Evolutionary conservation across 176 grass and related monocot species (phyloP), one percentile per base, ranked within the genome.

Genomic region (Carex parvula): DNA sequence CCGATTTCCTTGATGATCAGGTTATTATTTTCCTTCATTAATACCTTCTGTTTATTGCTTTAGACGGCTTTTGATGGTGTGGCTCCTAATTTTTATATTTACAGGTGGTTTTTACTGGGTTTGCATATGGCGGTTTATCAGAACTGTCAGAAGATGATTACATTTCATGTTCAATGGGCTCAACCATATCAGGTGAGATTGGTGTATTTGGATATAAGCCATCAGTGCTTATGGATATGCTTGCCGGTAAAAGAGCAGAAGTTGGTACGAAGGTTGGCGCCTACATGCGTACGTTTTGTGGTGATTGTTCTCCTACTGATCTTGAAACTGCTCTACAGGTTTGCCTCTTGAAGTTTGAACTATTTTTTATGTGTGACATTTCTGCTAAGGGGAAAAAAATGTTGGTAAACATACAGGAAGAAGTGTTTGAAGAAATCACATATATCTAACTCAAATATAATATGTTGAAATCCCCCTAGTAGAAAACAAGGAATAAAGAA

Each of bases 1-100:
- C 93, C n/a, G 96, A 99, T 65, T 99, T 99, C 86, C 96, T 99
- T 89, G 96, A 99, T 89, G 96, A 99, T 89, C 96, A 99, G 93
- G 96, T 99, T 89, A 22, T 86, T 88, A 33, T 76, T 60, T 48
- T 87, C 55, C 39, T 64, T 42, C 58, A 63, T 62, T 21, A 22
- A 42, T 62, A 42, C 29, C 32, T 26, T 60, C 46, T 42, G 0
- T 60, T 62, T 39, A 33, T 20, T 81, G 17, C 32, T 81, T 81
- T 39, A 81, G 32, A 81, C 12, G 8, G 7, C 16, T 62, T 81
- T 21, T 81, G 29, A 42, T 39, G 14, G 58, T 21, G 11, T 24
- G 79, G 30, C 73, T 33, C 42, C 73, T 77, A 46, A 37, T 63
- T 15, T 79, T 55, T 61, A 75, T 46, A 79, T 64, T 86, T 85